These are phyloP conservation scores for Dendrobium huoshanense DNA, from an alignment of 106 monocot genomes.

Conservation along the genomic window DNA sequence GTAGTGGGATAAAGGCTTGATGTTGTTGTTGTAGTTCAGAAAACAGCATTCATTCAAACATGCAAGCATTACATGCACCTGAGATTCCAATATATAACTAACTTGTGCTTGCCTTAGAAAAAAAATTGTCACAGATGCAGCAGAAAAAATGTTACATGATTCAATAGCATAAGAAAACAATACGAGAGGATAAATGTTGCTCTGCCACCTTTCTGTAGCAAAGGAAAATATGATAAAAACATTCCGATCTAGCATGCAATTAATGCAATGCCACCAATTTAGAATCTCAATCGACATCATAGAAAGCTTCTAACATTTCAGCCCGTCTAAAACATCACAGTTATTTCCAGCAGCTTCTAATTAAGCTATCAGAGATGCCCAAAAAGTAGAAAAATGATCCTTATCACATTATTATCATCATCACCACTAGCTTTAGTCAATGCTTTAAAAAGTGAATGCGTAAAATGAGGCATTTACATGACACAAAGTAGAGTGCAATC, in stretches of 20 bases:
- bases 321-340: neutral
- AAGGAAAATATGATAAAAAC: neutral
- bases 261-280: neutral
- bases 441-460: too few relatives aligned
- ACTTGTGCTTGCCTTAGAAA: neutral
- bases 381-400: neutral
- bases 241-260: neutral
- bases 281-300: neutral
- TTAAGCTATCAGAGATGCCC: neutral
- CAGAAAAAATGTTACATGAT: neutral
- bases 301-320: neutral
- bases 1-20: too few relatives aligned
- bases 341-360: neutral
- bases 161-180: neutral
- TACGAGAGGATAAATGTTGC: neutral
- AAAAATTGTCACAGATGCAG: neutral
- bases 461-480: too few relatives aligned
- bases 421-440: neutral
- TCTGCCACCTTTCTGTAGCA: neutral
- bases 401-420: neutral
- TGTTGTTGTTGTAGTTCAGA: too few relatives aligned
- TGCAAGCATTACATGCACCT: neutral
- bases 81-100: neutral
- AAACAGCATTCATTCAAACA: neutral
- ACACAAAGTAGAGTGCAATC: too few relatives aligned